phyloP scores from a whole-genome alignment of 1,284 basidiomycete genomes.

The Kalmanozyma brasiliensis region DNA sequence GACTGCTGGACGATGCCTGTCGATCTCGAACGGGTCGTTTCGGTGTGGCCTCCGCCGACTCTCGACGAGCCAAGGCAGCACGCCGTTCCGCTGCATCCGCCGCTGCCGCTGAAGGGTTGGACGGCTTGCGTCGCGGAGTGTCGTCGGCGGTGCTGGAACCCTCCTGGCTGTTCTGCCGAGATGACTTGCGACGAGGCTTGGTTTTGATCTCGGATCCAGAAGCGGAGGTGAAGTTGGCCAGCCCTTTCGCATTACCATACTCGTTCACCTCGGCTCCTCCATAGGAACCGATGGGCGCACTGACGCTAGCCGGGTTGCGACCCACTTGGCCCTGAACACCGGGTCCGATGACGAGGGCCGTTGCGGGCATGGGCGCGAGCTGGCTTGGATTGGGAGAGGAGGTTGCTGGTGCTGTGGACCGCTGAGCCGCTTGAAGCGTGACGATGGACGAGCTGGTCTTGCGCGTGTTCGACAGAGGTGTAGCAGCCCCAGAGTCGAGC shows the following conservation, averaged over 20 bases:
- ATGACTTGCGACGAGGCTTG: slow-evolving; percentile 19
- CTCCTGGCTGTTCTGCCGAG: slow-evolving; percentile 35
- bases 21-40: slow-evolving; percentile 30
- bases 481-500: slow-evolving; percentile 19
- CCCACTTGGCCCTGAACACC: slow-evolving; percentile 62
- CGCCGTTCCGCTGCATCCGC: slow-evolving; percentile 53
- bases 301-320: slow-evolving; percentile 28
- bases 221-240: slow-evolving; percentile 57
- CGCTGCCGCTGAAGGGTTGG: slow-evolving; percentile 38
- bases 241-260: slow-evolving; percentile 53
- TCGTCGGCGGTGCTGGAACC: slow-evolving; percentile 1
- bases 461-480: slow-evolving; percentile 11
- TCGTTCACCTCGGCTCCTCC: slow-evolving; percentile 35
- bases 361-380: slow-evolving; percentile 49
- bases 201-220: slow-evolving; percentile 28
- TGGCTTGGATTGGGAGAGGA: slow-evolving; percentile 31
- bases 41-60: not conserved
- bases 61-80: slow-evolving; percentile 24
- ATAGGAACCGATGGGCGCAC: slow-evolving; percentile 32
- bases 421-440: slow-evolving; percentile 24
- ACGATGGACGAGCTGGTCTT: slow-evolving; percentile 24
- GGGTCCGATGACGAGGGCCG: slow-evolving; percentile 61
- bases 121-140: slow-evolving; percentile 14
- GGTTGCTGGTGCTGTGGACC: slow-evolving; percentile 2
- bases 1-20: slow-evolving; percentile 22